Percentiles rank a stretch among this genome's conserved stretches.
Conservation (phyloP, 2,329 filamentous ascomycete genomes). For the Dendrostoma leiphaemia region DNA sequence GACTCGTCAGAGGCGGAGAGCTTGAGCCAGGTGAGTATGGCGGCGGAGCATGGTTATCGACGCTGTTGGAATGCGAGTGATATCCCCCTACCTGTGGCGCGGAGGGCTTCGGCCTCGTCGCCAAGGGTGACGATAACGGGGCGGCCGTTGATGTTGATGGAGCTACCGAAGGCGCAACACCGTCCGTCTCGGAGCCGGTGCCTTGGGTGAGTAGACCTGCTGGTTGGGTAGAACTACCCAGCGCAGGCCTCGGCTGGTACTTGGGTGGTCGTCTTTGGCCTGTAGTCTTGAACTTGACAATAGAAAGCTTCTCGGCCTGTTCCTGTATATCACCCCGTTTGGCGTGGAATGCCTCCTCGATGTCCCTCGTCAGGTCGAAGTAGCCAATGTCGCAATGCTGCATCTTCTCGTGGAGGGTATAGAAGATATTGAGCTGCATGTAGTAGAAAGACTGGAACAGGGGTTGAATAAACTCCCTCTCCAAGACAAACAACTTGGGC, state of each 20-base stretch:
- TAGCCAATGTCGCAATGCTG: constrained; percentile 96
- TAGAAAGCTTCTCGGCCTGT: constrained; percentile 76
- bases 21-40: constrained; percentile 59
- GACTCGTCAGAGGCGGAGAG: constrained; percentile 27
- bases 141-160: constrained; percentile 9
- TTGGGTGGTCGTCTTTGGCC: constrained; percentile 64
- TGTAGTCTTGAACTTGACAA: constrained; percentile 88
- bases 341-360: constrained; percentile 85
- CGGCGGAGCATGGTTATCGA: constrained; percentile 60
- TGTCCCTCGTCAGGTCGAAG: constrained; percentile 86
- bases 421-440: constrained; percentile 99
- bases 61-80: constrained; percentile 38
- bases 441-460: constrained; percentile 99
- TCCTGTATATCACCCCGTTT: constrained; percentile 90
- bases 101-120: constrained; percentile 19
- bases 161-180: not conserved
- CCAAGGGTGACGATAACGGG: constrained; percentile 1
- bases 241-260: constrained; percentile 55
- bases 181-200: constrained; percentile 25
- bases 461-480: constrained; percentile 92
- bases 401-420: constrained; percentile 97
- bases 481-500: constrained; percentile 84
- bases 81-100: constrained; percentile 19
- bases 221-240: constrained; percentile 45
- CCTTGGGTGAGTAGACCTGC: constrained; percentile 53